Evolutionary conservation across 768 basidiomycete species (phyloP).

Genomic region (Leccinum sublutescens): DNA sequence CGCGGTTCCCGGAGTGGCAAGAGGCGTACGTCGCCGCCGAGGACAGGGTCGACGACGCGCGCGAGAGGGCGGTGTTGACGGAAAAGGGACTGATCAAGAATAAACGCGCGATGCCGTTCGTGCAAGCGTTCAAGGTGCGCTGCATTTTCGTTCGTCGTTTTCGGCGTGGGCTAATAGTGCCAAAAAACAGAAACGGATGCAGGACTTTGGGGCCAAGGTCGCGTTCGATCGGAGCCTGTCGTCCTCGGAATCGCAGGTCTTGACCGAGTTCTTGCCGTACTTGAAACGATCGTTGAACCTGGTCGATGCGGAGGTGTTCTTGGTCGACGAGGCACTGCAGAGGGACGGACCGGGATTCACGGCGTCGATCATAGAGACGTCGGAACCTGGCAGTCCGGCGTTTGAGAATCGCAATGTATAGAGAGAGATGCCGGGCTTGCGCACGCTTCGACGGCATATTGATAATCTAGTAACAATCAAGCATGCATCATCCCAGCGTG

Average conservation of each 20-base stretch:
- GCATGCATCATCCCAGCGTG: too few species aligned
- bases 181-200: constrained; percentile 68
- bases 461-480: neutral
- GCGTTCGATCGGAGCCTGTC: constrained; percentile 82
- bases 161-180: neutral
- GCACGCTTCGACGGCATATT: too few species aligned
- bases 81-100: constrained; percentile 77
- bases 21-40: constrained; percentile 40
- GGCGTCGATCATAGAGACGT: constrained; percentile 70
- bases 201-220: constrained; percentile 66
- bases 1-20: constrained; percentile 92
- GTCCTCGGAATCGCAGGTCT: constrained; percentile 77
- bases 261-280: constrained; percentile 73
- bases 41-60: constrained; percentile 71
- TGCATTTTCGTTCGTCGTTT: constrained; percentile 37
- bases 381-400: constrained; percentile 84
- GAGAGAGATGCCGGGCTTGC: neutral
- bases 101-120: too few species aligned
- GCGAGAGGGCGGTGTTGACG: constrained; percentile 65
- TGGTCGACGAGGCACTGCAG: constrained; percentile 68
- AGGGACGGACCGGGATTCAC: constrained; percentile 59
- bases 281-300: constrained; percentile 74
- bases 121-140: constrained; percentile 38
- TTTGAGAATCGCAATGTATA: constrained; percentile 85
- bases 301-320: constrained; percentile 64